A percentile compares a stretch with the other conserved stretches of the same genome.
Evolutionary conservation across 108 stramenopile genomes (phyloP).

Genomic region (Nitzschia sp.): DNA sequence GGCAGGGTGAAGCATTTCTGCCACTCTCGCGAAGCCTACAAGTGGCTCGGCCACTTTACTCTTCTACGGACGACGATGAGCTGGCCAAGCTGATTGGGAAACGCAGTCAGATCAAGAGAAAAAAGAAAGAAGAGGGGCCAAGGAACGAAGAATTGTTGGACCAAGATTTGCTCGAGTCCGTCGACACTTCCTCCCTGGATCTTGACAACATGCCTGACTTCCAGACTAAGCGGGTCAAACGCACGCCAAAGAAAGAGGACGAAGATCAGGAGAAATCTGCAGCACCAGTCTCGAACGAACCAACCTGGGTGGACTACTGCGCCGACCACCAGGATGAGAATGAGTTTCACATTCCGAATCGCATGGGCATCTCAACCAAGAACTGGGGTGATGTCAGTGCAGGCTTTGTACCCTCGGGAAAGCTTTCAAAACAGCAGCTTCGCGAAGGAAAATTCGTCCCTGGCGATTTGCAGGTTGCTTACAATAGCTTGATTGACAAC

Average conservation of each 20-base stretch:
- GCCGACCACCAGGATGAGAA: constrained; percentile 80
- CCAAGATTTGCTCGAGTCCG: background rate
- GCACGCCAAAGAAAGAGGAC: constrained; percentile 34
- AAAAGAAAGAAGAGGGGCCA: constrained; percentile 39
- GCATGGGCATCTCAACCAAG: constrained; percentile 73
- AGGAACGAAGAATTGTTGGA: constrained; percentile 23
- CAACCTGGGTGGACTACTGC: constrained; percentile 57
- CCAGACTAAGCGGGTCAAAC: constrained; percentile 36
- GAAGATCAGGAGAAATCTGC: constrained; percentile 21
- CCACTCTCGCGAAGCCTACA: no score
- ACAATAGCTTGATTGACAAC: constrained; percentile 56
- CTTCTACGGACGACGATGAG: constrained; percentile 46
- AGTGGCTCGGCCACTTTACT: constrained; percentile 8
- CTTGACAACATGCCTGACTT: constrained; percentile 48
- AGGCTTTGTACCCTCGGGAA: constrained; percentile 64
- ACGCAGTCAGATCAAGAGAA: constrained; percentile 47
- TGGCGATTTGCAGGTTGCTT: constrained; percentile 75
- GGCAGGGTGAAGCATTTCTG: no score
- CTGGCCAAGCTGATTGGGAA: constrained; percentile 54
- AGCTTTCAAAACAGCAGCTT: constrained; percentile 71
- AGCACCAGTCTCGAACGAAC: constrained; percentile 6
- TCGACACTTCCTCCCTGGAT: constrained; percentile 23
- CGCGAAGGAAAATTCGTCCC: constrained; percentile 68
- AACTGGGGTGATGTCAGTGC: constrained; percentile 65
- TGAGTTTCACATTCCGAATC: constrained; percentile 86